Evolutionary conservation across 805 yeast genomes (phyloP).

Genomic region (Starmerella apicola): DNA sequence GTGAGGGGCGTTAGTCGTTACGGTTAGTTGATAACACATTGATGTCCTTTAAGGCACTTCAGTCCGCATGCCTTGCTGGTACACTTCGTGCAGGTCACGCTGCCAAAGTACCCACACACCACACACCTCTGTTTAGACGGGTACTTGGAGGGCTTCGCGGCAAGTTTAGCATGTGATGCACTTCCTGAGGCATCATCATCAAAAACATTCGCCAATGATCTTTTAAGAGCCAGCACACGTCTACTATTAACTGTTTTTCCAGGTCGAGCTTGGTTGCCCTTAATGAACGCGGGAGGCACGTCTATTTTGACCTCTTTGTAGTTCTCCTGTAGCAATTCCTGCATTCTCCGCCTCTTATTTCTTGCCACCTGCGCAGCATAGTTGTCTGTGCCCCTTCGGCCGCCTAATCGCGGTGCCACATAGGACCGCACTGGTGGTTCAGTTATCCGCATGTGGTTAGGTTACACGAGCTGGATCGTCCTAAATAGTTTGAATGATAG

Average conservation of each 20-base stretch:
- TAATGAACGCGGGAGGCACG: constrained; percentile 20
- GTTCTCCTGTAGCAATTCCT: constrained; percentile 21
- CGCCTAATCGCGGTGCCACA: not conserved
- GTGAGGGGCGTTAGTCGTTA: not conserved
- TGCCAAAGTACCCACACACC: constrained; percentile 33
- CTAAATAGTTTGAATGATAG: no score
- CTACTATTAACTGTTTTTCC: constrained; percentile 27
- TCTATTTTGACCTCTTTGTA: constrained; percentile 19
- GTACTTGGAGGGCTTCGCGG: constrained; percentile 27
- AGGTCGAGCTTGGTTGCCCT: constrained; percentile 18
- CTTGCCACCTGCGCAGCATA: constrained; percentile 14
- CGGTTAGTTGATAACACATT: not conserved
- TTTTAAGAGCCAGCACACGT: constrained; percentile 29
- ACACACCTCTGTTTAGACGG: constrained; percentile 28
- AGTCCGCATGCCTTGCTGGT: constrained; percentile 29
- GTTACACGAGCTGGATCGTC: no score
- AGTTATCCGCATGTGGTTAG: not conserved
- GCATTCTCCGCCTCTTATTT: constrained; percentile 16
- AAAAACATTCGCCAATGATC: constrained; percentile 29
- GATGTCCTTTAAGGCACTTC: constrained; percentile 28
- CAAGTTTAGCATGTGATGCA: constrained; percentile 23
- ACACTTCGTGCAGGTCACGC: constrained; percentile 27
- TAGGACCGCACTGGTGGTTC: not conserved
- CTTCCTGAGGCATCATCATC: constrained; percentile 32
- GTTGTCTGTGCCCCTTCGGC: constrained; percentile 10